phyloP scores from a whole-genome alignment of 495 filamentous ascomycete species.

The Pyrenula massariospora region DNA sequence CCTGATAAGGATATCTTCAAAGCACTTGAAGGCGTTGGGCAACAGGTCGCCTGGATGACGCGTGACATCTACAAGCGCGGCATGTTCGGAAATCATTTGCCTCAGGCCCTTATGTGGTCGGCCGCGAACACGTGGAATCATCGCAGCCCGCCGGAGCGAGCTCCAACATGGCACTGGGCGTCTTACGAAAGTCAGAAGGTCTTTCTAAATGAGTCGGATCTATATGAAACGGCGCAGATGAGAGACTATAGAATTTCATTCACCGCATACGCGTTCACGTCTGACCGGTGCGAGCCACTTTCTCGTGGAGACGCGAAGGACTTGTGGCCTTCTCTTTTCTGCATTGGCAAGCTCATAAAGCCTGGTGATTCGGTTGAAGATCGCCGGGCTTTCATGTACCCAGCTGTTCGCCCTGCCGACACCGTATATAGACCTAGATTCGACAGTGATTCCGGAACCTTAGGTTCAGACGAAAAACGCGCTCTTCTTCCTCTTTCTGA shows the following conservation, averaged over 20 bases:
- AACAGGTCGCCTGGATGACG: background rate
- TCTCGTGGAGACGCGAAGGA: background rate
- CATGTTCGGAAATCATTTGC: background rate
- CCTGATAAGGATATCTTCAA: background rate
- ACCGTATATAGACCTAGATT: too few species aligned
- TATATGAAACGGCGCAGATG: too few species aligned
- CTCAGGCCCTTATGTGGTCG: background rate
- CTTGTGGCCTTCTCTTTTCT: background rate
- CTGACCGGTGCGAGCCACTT: background rate
- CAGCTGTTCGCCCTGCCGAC: too few species aligned
- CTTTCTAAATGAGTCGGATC: too few species aligned
- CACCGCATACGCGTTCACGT: background rate
- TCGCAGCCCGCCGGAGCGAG: background rate
- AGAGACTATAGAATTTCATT: too few species aligned
- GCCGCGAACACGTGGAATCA: too few species aligned
- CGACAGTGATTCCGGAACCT: too few species aligned
- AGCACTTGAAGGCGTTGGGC: background rate
- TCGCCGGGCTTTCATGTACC: too few species aligned
- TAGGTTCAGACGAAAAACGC: too few species aligned
- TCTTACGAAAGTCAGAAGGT: background rate
- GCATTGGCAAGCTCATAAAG: background rate
- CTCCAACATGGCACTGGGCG: background rate
- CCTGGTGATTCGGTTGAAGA: too few species aligned
- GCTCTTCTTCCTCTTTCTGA: too few species aligned
- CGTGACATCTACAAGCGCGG: background rate